Evolutionary conservation across 352 stramenopile species (phyloP).

Genomic region (Globisporangium emineosum): DNA sequence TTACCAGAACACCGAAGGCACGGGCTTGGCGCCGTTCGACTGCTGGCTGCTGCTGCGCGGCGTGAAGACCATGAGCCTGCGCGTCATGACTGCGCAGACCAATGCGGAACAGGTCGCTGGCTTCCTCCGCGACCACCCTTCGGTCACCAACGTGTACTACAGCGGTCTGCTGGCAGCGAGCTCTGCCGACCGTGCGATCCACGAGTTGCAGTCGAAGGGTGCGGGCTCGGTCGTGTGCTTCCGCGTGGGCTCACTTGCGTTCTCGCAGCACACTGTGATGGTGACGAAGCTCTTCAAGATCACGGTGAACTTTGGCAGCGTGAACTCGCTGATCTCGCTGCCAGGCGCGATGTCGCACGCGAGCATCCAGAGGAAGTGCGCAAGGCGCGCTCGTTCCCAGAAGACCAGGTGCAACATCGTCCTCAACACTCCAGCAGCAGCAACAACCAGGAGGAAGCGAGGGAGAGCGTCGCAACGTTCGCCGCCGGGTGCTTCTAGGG

Average conservation of each 20-base stretch:
- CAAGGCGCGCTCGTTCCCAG: slow-evolving; percentile 88
- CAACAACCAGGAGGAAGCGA: slow-evolving; percentile 4
- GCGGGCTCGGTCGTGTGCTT: slow-evolving; percentile 91
- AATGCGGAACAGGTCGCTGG: slow-evolving; percentile 89
- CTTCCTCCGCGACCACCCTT: slow-evolving; percentile 84
- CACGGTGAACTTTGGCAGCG: slow-evolving; percentile 91
- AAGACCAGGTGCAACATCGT: slow-evolving; percentile 94
- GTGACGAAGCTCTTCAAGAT: slow-evolving; percentile 95
- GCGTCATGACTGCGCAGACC: slow-evolving; percentile 76
- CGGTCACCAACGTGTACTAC: slow-evolving; percentile 90
- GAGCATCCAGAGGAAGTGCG: slow-evolving; percentile 91
- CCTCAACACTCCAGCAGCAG: too few relatives aligned
- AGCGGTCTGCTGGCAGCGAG: slow-evolving; percentile 76
- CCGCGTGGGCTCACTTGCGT: slow-evolving; percentile 77
- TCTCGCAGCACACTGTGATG: slow-evolving; percentile 89
- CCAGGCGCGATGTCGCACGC: slow-evolving; percentile 95
- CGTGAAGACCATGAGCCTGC: slow-evolving; percentile 88
- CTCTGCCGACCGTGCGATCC: slow-evolving; percentile 71
- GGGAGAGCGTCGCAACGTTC: slow-evolving; percentile 87
- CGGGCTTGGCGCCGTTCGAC: slow-evolving; percentile 88
- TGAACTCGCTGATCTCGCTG: slow-evolving; percentile 92
- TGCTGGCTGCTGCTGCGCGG: slow-evolving; percentile 88
- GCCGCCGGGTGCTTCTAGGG: slow-evolving; percentile 98
- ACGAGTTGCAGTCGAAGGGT: slow-evolving; percentile 82
- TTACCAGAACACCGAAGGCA: slow-evolving; percentile 89